These are phyloP conservation scores for Sphagnum magellanicum DNA, from an alignment of 228 moss, liverwort and hornwort genomes.

Conservation along the genomic window DNA sequence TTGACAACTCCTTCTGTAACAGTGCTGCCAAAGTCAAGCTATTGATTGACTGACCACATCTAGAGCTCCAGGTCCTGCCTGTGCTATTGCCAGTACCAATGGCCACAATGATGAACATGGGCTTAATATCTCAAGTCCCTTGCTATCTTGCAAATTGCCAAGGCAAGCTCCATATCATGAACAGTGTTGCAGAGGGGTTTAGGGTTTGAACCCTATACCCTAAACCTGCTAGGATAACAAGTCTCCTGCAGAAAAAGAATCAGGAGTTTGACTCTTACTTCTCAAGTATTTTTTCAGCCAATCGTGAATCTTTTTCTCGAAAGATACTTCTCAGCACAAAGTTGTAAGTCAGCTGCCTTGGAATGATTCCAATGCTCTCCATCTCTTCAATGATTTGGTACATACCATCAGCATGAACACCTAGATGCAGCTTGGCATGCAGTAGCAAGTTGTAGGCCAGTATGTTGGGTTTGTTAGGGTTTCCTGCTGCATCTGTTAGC, in stretches of 20 bases:
- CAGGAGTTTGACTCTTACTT: slow-evolving; percentile 22
- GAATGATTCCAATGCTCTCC: slow-evolving; percentile 57
- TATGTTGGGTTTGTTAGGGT: slow-evolving; percentile 48
- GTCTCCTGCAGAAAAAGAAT: neutral
- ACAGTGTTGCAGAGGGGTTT: slow-evolving; percentile 20
- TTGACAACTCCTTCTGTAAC: no score
- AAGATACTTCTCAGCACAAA: slow-evolving; percentile 78
- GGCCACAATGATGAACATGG: slow-evolving; percentile 79
- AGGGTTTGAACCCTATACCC: no score
- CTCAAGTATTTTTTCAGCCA: slow-evolving; percentile 59
- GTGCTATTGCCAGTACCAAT: slow-evolving; percentile 62
- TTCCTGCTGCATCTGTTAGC: slow-evolving; percentile 56
- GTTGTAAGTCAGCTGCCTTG: slow-evolving; percentile 67
- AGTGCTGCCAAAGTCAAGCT: no score
- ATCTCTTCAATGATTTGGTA: slow-evolving; percentile 58
- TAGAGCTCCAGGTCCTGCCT: slow-evolving; percentile 61
- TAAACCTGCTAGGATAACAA: neutral
- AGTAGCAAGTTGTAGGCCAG: slow-evolving; percentile 74
- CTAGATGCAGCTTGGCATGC: slow-evolving; percentile 74
- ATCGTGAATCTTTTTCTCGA: slow-evolving; percentile 60
- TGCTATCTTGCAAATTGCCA: slow-evolving; percentile 27
- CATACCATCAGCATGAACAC: slow-evolving; percentile 55
- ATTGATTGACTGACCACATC: slow-evolving; percentile 60
- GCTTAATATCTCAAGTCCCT: slow-evolving; percentile 68
- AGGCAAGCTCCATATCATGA: slow-evolving; percentile 57